Conservation (phyloP, 2,329 filamentous ascomycete genomes). For the Microascus cirrosus region DNA sequence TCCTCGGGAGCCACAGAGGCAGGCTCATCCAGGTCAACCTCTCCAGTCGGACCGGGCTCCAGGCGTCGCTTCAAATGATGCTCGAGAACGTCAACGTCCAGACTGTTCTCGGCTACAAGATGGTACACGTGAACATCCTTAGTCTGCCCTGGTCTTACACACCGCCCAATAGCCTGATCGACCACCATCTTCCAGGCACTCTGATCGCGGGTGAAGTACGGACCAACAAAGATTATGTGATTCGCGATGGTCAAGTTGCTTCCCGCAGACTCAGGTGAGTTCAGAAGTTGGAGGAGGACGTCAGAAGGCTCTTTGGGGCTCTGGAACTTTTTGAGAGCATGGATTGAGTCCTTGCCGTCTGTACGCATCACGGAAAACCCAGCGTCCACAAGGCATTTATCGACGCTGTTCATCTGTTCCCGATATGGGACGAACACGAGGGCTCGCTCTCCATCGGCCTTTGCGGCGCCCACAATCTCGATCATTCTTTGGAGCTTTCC, state of each 20-base stretch:
- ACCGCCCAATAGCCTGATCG: slow-evolving; percentile 27
- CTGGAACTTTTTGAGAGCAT: slow-evolving; percentile 5
- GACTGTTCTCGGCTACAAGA: slow-evolving; percentile 22
- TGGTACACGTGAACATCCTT: slow-evolving; percentile 26
- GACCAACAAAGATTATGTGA: slow-evolving; percentile 27
- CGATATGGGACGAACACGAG: slow-evolving; percentile 21
- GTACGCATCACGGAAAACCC: slow-evolving; percentile 2
- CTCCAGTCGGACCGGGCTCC: neutral
- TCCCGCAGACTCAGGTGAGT: slow-evolving; percentile 25
- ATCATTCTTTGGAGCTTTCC: slow-evolving; percentile 14
- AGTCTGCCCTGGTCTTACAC: slow-evolving; percentile 25
- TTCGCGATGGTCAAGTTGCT: slow-evolving; percentile 28
- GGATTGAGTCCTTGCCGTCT: neutral
- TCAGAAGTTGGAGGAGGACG: slow-evolving; percentile 25
- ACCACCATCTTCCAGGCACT: slow-evolving; percentile 21
- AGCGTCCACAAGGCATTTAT: slow-evolving; percentile 8
- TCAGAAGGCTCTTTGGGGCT: neutral
- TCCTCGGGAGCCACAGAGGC: neutral
- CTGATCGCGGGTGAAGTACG: slow-evolving; percentile 17
- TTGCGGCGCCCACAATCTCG: slow-evolving; percentile 12
- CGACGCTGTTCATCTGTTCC: slow-evolving; percentile 17
- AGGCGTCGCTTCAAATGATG: slow-evolving; percentile 5
- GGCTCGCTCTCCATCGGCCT: slow-evolving; percentile 10
- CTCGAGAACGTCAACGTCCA: slow-evolving; percentile 27
- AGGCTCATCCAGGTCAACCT: neutral